phyloP scores from a whole-genome alignment of 306 rosid species.

The Parietaria judaica region DNA sequence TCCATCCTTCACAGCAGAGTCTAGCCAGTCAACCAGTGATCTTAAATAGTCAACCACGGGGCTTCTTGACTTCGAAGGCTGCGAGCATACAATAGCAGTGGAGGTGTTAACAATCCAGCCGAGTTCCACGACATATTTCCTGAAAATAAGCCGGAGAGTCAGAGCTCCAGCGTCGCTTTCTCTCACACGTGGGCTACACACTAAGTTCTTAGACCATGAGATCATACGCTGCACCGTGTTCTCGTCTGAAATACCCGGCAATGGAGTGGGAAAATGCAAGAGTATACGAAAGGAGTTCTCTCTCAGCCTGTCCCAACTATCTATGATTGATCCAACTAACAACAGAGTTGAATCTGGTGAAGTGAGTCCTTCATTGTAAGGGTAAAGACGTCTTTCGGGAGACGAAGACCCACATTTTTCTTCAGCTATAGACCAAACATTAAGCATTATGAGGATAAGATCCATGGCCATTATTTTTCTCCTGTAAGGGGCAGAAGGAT shows the following conservation, averaged over 20 bases:
- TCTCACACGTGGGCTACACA: conserved; percentile 97
- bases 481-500: conserved; percentile 97
- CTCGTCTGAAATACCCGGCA: conserved; percentile 82
- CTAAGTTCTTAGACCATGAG: conserved; percentile 71
- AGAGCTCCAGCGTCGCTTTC: conserved; percentile 99
- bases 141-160: conserved; percentile 68
- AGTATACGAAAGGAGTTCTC: conserved; percentile 77
- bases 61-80: conserved; percentile 26
- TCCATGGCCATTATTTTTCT: conserved; percentile 97
- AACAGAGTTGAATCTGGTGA: conserved; percentile 69
- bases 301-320: conserved; percentile 98
- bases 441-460: conserved; percentile 72
- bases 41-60: conserved; percentile 62
- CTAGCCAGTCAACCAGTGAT: conserved; percentile 88
- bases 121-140: conserved; percentile 78
- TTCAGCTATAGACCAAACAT: conserved; percentile 57
- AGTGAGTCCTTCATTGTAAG: conserved; percentile 65
- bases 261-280: conserved; percentile 87
- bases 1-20: conserved; percentile 54
- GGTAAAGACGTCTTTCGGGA: conserved; percentile 44
- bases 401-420: conserved; percentile 30
- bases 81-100: conserved; percentile 32
- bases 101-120: conserved; percentile 68
- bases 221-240: conserved; percentile 48
- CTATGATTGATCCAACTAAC: conserved; percentile 85